These are phyloP conservation scores for Citrus sp. DNA, from an alignment of 345 rosid species.

Conservation along the genomic window DNA sequence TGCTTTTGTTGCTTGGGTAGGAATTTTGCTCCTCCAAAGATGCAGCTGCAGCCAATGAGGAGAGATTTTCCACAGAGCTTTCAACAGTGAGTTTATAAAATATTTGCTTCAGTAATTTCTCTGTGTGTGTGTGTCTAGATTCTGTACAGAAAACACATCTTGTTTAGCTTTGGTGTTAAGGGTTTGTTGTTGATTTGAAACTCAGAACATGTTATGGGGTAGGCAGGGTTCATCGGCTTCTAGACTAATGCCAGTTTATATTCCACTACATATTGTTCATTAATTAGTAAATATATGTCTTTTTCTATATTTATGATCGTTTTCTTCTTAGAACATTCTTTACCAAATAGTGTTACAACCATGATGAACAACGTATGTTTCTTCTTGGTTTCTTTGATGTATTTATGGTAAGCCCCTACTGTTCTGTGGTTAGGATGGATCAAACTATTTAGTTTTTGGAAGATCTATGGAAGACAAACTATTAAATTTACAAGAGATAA, in stretches of 20 bases:
- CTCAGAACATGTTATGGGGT: background rate
- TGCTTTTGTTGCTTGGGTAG: conserved; percentile 37
- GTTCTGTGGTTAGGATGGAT: background rate
- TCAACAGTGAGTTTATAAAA: conserved; percentile 57
- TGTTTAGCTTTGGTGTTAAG: background rate
- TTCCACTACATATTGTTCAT: background rate
- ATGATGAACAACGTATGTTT: no score
- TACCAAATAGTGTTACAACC: background rate
- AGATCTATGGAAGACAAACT: background rate
- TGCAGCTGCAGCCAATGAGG: conserved; percentile 67
- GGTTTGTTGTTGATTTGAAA: background rate
- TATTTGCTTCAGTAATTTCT: background rate
- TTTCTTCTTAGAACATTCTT: background rate
- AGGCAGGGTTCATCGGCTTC: background rate
- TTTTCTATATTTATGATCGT: background rate
- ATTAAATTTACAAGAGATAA: background rate
- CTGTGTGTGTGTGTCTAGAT: background rate
- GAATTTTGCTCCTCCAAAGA: conserved; percentile 69
- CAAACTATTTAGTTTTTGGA: background rate
- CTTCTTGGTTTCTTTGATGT: background rate
- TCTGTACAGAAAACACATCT: background rate
- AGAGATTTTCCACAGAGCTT: conserved; percentile 67
- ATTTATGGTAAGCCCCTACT: background rate
- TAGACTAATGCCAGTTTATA: background rate
- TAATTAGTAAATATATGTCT: background rate